Evolutionary conservation across 139 green algal species (phyloP).

Genomic region (Mychonastes homosphaera): DNA sequence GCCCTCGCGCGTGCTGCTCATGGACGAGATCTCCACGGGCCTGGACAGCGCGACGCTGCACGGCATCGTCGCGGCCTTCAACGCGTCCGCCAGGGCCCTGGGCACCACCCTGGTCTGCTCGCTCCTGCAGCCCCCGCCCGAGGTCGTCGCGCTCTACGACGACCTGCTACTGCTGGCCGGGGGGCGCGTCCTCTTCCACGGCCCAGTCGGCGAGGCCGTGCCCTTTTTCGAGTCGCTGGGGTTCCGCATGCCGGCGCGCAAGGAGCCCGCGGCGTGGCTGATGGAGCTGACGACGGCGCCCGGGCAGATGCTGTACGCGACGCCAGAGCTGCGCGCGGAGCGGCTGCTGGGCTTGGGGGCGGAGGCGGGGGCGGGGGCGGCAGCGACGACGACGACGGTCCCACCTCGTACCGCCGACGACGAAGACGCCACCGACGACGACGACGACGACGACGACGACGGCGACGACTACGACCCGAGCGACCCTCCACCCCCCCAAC

Average conservation of each 20-base stretch:
- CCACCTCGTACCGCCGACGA: no score
- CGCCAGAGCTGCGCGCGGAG: no score
- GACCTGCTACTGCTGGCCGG: conserved; percentile 48
- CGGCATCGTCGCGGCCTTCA: conserved; percentile 30
- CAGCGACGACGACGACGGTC: no score
- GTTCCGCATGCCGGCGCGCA: conserved; percentile 53
- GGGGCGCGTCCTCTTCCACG: conserved; percentile 44
- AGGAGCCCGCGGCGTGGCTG: conserved; percentile 61
- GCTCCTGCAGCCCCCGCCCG: conserved; percentile 78
- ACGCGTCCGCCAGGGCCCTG: no score
- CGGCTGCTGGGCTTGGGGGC: no score
- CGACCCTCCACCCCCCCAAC: no score
- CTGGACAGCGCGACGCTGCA: conserved; percentile 62
- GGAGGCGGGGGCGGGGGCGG: no score
- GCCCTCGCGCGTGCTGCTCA: conserved; percentile 29
- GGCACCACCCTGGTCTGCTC: conserved; percentile 45
- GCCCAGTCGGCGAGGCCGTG: conserved; percentile 24
- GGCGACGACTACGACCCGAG: no score
- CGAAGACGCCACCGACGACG: no score
- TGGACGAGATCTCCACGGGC: conserved; percentile 53
- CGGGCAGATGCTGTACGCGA: conserved; percentile 12
- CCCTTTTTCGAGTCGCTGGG: conserved; percentile 50
- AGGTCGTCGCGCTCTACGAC: conserved; percentile 57
- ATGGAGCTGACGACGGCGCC: conserved; percentile 51
- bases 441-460: no score